Conservation (phyloP, 257 asterid genomes). For the Lycium ferocissimum region DNA sequence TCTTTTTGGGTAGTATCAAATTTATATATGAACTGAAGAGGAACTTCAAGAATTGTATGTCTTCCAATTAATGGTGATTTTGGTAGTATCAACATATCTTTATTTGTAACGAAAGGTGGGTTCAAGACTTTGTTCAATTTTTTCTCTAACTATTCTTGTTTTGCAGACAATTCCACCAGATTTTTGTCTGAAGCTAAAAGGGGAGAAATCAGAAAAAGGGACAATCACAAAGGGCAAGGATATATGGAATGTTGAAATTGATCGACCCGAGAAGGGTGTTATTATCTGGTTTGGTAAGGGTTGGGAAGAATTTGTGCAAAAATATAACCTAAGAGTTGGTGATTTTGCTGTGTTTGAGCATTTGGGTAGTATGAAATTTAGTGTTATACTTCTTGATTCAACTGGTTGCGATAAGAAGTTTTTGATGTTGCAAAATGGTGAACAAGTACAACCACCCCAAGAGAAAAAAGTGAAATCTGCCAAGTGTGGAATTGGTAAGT, state of each 20-base stretch:
- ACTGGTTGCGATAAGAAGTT: constrained; percentile 38
- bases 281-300: constrained; percentile 30
- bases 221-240: constrained; percentile 30
- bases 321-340: constrained; percentile 34
- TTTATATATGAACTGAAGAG: neutral
- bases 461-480: neutral
- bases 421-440: neutral
- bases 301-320: constrained; percentile 39
- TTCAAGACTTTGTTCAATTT: neutral
- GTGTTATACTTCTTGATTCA: constrained; percentile 29
- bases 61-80: neutral
- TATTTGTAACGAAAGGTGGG: neutral
- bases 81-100: neutral
- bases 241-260: constrained; percentile 33
- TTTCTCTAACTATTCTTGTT: too few species aligned
- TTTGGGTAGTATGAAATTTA: constrained; percentile 30
- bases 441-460: neutral
- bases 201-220: constrained; percentile 25
- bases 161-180: constrained; percentile 28
- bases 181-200: constrained; percentile 26
- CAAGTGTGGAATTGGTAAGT: neutral
- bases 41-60: neutral
- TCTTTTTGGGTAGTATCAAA: neutral
- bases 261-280: neutral
- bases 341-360: constrained; percentile 41